Evolutionary conservation across 305 asterid genomes (phyloP).

Genomic region (Petunia hybrid): DNA sequence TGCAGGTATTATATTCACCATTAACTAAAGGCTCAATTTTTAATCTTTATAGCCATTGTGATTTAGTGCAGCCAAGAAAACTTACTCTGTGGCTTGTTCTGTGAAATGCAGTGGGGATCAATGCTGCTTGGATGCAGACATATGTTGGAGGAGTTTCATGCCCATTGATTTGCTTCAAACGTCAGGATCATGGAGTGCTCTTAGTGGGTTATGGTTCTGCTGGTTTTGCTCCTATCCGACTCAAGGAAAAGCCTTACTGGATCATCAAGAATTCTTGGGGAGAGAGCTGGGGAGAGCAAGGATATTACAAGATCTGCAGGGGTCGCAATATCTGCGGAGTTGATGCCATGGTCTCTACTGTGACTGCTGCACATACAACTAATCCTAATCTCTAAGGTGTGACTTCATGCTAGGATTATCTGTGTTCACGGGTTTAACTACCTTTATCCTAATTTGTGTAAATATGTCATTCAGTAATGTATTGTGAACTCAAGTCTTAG

Average conservation of each 20-base stretch:
- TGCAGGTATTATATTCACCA: conserved; percentile 57
- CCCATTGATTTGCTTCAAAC: conserved; percentile 69
- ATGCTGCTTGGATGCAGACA: conserved; percentile 91
- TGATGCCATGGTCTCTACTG: conserved; percentile 88
- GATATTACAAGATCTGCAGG: conserved; percentile 87
- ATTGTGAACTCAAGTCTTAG: conserved; percentile 10
- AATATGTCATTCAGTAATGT: conserved; percentile 22
- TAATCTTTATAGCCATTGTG: neutral
- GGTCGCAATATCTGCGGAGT: conserved; percentile 78
- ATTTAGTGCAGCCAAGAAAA: neutral
- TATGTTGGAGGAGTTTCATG: conserved; percentile 85
- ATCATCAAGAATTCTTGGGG: conserved; percentile 94
- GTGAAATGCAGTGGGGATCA: conserved; percentile 77
- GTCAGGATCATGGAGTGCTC: conserved; percentile 76
- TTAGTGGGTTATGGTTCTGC: conserved; percentile 78
- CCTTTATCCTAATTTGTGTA: conserved; percentile 3
- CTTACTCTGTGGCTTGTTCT: neutral
- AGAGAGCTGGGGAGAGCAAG: conserved; percentile 78
- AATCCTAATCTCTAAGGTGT: conserved; percentile 13
- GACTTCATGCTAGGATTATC: neutral
- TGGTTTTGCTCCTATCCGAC: conserved; percentile 74
- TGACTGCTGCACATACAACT: conserved; percentile 52
- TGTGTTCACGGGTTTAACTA: neutral
- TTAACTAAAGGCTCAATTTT: neutral
- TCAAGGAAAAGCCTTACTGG: conserved; percentile 91